Base-by-base conservation (phyloP, 768 basidiomycete genomes). In the Suillus sp. region DNA sequence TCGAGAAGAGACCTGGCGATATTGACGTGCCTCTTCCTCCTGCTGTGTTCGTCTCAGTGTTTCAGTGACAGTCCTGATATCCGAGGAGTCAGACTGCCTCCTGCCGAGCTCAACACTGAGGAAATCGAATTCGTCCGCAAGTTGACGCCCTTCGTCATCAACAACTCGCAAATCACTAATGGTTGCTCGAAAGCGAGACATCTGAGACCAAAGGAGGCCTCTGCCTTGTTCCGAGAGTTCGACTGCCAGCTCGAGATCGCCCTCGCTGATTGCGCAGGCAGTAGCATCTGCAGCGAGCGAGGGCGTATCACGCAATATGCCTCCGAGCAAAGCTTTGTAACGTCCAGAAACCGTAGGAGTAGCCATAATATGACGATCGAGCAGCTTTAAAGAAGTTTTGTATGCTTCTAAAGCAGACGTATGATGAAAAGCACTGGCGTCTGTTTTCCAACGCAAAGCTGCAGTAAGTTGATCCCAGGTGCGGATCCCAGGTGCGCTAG, bases 161-260 rank as follows among this genome's bases (percentile, higher is more conserved):
- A 64, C 20, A 0, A 54, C 65, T 10, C 69, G 71, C 10, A 76
- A 47, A 1, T 32, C 63, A 3, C 76, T 72, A 4, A 77, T 62
- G 4, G 75, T 66, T 8, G 68, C 71, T 22, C 68, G 70, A 40
- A 64, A 70, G 32, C 72, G 71, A 1, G 68, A 63, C 61, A 77
- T 37, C 13, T 74, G 70, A 1, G 75, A 69, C 75, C 75, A 76
- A 34, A 77, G 32, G 2, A 77, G 38, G 3, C 71, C 69, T 6
- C 74, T 68, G 2, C 75, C 74, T 35, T 77, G 72, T 53, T 75
- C 75, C 5, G 79, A 71, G 67, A 78, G 74, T 54, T 80, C 77
- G 9, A 80, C 64, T 45, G 72, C 75, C 32, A 67, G 60, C 25
- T 61, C 63, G 30, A 71, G 43, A 42, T 71, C 53, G 2, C 67